Evolutionary conservation across 495 filamentous ascomycete species (phyloP).

Genomic region (Hypoxylon intermedium): DNA sequence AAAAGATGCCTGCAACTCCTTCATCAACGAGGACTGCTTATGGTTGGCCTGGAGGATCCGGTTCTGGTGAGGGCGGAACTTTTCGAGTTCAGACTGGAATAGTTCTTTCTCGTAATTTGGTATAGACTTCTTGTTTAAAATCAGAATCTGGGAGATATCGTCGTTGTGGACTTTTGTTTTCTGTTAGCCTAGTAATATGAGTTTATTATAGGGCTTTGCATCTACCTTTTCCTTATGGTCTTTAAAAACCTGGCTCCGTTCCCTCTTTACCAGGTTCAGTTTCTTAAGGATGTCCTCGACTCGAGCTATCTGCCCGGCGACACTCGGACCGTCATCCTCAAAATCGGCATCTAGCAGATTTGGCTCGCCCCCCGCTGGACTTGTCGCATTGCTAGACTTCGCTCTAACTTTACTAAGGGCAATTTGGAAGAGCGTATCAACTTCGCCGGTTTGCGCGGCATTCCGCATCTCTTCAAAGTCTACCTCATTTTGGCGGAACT

Average conservation of each 20-base stretch:
- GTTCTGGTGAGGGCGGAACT: slow-evolving; percentile 92
- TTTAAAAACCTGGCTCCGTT: slow-evolving; percentile 88
- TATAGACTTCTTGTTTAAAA: slow-evolving; percentile 95
- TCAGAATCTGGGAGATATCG: slow-evolving; percentile 95
- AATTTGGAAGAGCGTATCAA: slow-evolving; percentile 85
- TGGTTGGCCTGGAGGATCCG: slow-evolving; percentile 89
- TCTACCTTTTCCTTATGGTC: slow-evolving; percentile 95
- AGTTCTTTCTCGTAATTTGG: slow-evolving; percentile 86
- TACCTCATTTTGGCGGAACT: slow-evolving; percentile 79
- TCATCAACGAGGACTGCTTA: slow-evolving; percentile 92
- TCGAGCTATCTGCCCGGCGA: slow-evolving; percentile 85
- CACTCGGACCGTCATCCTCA: slow-evolving; percentile 76
- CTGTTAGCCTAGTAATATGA: slow-evolving; percentile 41
- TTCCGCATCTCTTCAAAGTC: slow-evolving; percentile 96
- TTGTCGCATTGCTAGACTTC: slow-evolving; percentile 59
- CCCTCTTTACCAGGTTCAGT: slow-evolving; percentile 87
- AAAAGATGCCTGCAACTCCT: slow-evolving; percentile 89
- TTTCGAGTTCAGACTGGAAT: slow-evolving; percentile 93
- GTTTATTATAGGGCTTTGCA: slow-evolving; percentile 4
- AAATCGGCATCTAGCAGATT: slow-evolving; percentile 92
- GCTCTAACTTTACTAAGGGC: slow-evolving; percentile 73
- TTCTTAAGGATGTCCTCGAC: slow-evolving; percentile 94
- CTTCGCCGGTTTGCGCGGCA: slow-evolving; percentile 86
- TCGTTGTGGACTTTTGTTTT: slow-evolving; percentile 82
- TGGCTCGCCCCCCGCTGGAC: slow-evolving; percentile 69